These are phyloP conservation scores for Russula ochroleuca DNA, from an alignment of 768 basidiomycete genomes.

Conservation along the genomic window DNA sequence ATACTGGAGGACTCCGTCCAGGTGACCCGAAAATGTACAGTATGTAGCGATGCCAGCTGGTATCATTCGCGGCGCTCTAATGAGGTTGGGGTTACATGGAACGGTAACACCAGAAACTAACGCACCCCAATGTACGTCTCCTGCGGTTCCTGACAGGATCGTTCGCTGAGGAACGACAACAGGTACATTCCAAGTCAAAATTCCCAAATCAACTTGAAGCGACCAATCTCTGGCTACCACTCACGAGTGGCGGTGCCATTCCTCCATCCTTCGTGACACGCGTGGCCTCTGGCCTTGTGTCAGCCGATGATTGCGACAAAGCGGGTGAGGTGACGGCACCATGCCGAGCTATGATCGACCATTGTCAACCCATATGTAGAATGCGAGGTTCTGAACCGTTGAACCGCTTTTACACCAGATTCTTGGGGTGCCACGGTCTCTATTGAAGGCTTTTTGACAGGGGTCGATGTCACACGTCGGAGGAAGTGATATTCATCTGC, in stretches of 20 bases:
- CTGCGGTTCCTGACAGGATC: neutral
- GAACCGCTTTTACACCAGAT: neutral
- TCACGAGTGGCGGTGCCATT: neutral
- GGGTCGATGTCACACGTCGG: neutral
- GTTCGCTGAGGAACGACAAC: conserved; percentile 2
- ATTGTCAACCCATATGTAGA: neutral
- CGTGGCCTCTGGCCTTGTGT: neutral
- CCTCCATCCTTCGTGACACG: neutral
- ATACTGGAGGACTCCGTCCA: neutral
- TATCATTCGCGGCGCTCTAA: conserved; percentile 77
- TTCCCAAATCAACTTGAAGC: conserved; percentile 56
- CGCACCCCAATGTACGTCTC: conserved; percentile 75
- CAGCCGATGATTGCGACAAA: neutral
- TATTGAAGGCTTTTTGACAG: neutral
- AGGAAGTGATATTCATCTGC: neutral
- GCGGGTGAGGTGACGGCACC: neutral
- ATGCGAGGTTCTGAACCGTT: neutral
- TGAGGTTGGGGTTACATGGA: conserved; percentile 69
- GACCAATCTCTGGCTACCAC: neutral
- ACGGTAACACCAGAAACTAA: conserved; percentile 76
- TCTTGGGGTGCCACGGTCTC: neutral
- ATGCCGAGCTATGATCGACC: neutral
- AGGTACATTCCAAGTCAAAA: conserved; percentile 83
- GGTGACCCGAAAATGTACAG: conserved; percentile 38
- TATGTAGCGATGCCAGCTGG: conserved; percentile 81